These are phyloP conservation scores for Corymbia calophylla DNA, from an alignment of 441 rosid species.

Conservation along the genomic window DNA sequence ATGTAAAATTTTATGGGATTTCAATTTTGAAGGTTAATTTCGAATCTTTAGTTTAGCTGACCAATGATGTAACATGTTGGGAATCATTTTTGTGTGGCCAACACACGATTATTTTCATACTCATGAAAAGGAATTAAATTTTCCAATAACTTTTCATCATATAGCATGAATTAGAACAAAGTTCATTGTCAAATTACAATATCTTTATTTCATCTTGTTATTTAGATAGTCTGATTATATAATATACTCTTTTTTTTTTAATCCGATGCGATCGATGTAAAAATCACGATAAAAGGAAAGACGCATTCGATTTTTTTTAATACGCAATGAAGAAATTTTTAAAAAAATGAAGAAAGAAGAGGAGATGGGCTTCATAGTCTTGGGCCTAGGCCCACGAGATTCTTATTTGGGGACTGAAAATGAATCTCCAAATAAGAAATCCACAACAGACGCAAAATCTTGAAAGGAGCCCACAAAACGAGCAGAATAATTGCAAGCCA, in stretches of 20 bases:
- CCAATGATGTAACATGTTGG: neutral
- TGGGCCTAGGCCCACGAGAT: neutral
- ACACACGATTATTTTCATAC: neutral
- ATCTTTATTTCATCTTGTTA: neutral
- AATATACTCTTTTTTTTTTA: neutral
- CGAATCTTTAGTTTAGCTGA: neutral
- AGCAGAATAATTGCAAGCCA: neutral
- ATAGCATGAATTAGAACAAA: neutral
- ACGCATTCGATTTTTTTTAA: neutral
- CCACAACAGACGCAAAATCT: neutral
- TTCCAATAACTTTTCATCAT: neutral
- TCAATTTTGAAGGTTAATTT: neutral
- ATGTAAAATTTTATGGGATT: neutral
- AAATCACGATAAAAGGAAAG: neutral
- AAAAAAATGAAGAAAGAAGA: neutral
- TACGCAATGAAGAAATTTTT: neutral
- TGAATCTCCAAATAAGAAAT: no score
- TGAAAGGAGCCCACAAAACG: neutral
- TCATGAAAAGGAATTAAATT: neutral
- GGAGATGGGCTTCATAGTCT: neutral
- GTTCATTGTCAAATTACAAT: neutral
- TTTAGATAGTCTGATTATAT: neutral
- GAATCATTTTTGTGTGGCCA: neutral
- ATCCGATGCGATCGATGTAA: neutral
- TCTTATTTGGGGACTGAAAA: neutral